A percentile compares a stretch with the other conserved stretches of the same genome.
Conservation (phyloP, 164 flowering plant species). For the Brasenia schreberi region DNA sequence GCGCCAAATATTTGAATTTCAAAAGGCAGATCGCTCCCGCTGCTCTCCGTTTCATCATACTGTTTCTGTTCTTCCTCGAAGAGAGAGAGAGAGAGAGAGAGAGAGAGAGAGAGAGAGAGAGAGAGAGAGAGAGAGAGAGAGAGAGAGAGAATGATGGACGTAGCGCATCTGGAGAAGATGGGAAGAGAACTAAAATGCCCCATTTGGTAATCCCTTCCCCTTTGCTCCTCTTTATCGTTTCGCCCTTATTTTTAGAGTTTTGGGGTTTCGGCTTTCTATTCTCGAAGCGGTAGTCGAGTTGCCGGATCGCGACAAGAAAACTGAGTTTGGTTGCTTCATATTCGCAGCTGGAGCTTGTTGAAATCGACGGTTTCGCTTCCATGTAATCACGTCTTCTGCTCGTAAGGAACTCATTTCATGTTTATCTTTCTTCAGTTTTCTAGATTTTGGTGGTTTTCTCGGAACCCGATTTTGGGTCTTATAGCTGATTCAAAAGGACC, state of each 20-base stretch:
- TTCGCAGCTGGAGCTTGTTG: slow-evolving; percentile 66
- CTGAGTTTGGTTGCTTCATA: not conserved
- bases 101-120: not conserved
- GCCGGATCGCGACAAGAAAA: too few relatives aligned
- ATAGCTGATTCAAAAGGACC: too few relatives aligned
- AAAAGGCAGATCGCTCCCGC: not conserved
- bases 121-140: not conserved
- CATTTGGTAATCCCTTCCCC: slow-evolving; percentile 41
- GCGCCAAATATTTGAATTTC: not conserved
- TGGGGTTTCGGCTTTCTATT: too few relatives aligned
- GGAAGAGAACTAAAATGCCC: slow-evolving; percentile 97
- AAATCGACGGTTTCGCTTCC: slow-evolving; percentile 58
- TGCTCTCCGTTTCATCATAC: not conserved
- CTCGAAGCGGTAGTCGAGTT: too few relatives aligned
- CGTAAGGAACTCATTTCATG: slow-evolving; percentile 27
- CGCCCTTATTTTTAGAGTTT: not conserved
- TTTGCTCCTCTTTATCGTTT: not conserved
- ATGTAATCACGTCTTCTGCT: slow-evolving; percentile 92
- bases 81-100: not conserved
- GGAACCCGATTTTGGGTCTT: too few relatives aligned
- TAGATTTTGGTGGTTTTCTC: not conserved
- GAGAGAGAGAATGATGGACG: slow-evolving; percentile 35
- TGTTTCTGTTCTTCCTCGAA: not conserved
- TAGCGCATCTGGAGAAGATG: slow-evolving; percentile 65
- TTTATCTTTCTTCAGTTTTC: not conserved